phyloP scores from a whole-genome alignment of 164 flowering plant genomes.

The Warburgia ugandensis region DNA sequence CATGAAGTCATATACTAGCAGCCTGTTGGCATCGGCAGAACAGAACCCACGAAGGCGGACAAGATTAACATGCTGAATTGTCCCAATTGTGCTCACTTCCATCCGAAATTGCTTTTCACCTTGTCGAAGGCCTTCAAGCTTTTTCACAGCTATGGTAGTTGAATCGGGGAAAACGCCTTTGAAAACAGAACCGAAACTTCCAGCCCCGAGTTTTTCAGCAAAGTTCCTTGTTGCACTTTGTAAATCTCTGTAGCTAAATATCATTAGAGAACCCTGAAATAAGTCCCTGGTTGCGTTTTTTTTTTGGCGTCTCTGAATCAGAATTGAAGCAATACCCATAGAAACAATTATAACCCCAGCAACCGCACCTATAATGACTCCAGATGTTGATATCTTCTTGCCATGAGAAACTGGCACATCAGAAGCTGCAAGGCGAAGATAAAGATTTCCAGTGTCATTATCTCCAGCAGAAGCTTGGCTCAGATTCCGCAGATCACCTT shows the following conservation, averaged over 20 bases:
- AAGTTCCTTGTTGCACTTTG: slow-evolving; percentile 42
- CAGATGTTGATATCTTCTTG: slow-evolving; percentile 6
- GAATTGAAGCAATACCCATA: too few relatives aligned
- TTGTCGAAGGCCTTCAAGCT: slow-evolving; percentile 40
- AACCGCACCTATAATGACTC: slow-evolving; percentile 15
- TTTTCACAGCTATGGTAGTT: slow-evolving; percentile 37
- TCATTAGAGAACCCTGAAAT: slow-evolving; percentile 50
- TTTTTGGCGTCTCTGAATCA: slow-evolving; percentile 33
- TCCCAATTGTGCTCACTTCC: slow-evolving; percentile 68
- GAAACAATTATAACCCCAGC: slow-evolving; percentile 8
- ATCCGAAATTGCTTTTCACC: slow-evolving; percentile 52
- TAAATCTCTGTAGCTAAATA: too few relatives aligned
- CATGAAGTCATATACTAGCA: slow-evolving; percentile 57
- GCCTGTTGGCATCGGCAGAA: slow-evolving; percentile 31
- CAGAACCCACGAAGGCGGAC: slow-evolving; percentile 53
- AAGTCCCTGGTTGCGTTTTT: slow-evolving; percentile 33
- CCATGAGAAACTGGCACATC: slow-evolving; percentile 5
- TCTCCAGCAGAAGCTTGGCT: neutral
- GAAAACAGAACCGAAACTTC: slow-evolving; percentile 51
- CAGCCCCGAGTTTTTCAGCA: slow-evolving; percentile 45
- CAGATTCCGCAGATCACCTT: slow-evolving; percentile 6
- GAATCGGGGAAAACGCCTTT: slow-evolving; percentile 38
- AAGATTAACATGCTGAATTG: slow-evolving; percentile 51
- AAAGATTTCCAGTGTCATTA: too few relatives aligned
- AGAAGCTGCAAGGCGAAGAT: too few relatives aligned